These are phyloP conservation scores for Tetrahymena elliotti DNA, from an alignment of 73 alveolate genomes.

Conservation along the genomic window DNA sequence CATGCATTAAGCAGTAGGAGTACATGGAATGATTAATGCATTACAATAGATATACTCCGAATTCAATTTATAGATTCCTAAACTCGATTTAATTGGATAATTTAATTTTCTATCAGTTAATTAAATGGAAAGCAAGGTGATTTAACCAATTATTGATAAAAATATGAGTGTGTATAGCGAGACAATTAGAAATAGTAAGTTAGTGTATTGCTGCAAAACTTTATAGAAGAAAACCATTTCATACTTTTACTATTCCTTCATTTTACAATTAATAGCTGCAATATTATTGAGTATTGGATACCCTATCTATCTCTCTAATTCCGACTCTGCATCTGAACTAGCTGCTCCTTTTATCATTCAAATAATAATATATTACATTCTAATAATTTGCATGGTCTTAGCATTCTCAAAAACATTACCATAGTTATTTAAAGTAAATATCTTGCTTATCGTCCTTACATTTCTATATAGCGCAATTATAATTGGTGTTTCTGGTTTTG, in stretches of 20 bases:
- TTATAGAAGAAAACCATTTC: neutral
- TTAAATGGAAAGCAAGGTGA: neutral
- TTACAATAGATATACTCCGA: neutral
- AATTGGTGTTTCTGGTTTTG: neutral
- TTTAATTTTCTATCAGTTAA: neutral
- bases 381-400: neutral
- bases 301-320: neutral
- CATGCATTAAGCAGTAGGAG: neutral
- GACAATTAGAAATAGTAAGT: neutral
- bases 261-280: neutral
- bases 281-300: neutral
- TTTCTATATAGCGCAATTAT: neutral
- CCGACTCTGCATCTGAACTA: neutral
- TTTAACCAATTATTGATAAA: neutral
- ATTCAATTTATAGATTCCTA: neutral
- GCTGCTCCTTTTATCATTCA: neutral
- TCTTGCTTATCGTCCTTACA: too few species aligned
- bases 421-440: too few species aligned
- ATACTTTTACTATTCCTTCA: neutral
- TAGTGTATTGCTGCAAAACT: neutral
- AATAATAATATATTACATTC: neutral
- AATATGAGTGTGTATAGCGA: too few species aligned
- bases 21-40: neutral
- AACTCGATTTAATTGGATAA: neutral
- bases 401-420: too few species aligned